Base-by-base conservation (phyloP, 345 rosid genomes). In the Rhodamnia rubescens region DNA sequence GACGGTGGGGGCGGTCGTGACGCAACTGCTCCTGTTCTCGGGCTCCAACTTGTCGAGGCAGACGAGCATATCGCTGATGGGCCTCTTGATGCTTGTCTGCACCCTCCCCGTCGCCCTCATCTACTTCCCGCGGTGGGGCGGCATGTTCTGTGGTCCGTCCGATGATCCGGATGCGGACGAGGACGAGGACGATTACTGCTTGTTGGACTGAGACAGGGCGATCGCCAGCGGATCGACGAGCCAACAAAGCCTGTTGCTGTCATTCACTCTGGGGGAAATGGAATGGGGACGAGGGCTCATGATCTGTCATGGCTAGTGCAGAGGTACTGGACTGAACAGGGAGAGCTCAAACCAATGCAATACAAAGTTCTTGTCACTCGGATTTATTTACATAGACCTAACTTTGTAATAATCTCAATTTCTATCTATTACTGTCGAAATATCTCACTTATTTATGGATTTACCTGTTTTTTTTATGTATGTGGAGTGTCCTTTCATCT, bases 61-160 rank as follows among this genome's bases (percentile, higher is more conserved):
- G 86, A 92, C 90, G 74, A 92, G 99, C 88, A 95, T 96, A 87
- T 95, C 98, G 36, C 91, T 96, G 5, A 96, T 94, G 99, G 99
- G 99, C 14, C 83, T 96, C 22, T 88, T 94, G 95, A 92, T 92
- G 85, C 83, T 95, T 40, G 29, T 89, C 55, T 91, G 89, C 82
- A 89, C 96, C 47, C 89, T 93, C 16, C 88, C 96, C 4, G 89
- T 91, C 87, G 42, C 93, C 51, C 84, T 92, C 27, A 87, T 93
- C 59, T 89, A 90, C 90, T 96, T 93, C 89, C 96, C 95, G 42
- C 89, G 50, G 12, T 90, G 89, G 91, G 96, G 96, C 56, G 92
- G 96, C 84, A 94, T 95, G 92, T 92, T 89, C 87, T 90, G 92
- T 75, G 88, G 87, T 55, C 93, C 95, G 47, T 89, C 94, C 11